Base-by-base conservation (phyloP, 495 filamentous ascomycete species). In the Aspergillus steynii region DNA sequence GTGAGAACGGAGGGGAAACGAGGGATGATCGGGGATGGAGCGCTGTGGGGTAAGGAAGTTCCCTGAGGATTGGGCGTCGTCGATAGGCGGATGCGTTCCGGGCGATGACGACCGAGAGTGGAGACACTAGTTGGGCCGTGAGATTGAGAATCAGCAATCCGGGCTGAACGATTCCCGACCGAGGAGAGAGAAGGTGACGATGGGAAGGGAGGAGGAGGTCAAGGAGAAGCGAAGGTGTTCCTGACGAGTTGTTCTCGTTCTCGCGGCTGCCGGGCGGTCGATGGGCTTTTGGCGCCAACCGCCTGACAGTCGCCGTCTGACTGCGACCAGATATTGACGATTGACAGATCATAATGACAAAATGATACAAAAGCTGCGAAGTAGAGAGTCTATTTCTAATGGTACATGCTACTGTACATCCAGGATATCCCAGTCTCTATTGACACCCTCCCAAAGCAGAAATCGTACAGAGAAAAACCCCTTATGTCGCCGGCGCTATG, bases 401-500 rank as follows among this genome's bases (percentile, higher is more conserved):
- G 37, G 25, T 46, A 46, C 37, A 29, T 15, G 12, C 8, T 14
- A 56, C 25, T 45, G 53, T 61, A 61, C 47, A 62, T 62, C 58
- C 48, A 63, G 31, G 31, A 48, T 60, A 46, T 37, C 42, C 56
- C 56, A 49, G 42, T 53, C 55, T 55, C 48, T 59, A 55, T 61
- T 47, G 42, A 58, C 53, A 59, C 31, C 55, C 47, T 53, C 15
- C 37, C 45, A 50, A 60, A n/a, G 37, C 52, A 57, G 29, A 47
- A 62, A 60, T 37, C 25, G 53, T 46, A 59, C 55, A 58, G 46
- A 64, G 37, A 12, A 42, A 12, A 58, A 50, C 50, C 67, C 67
- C 67, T 61, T 59, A 73, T 70, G 70, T 77, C 77, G 73, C 77
- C 76, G 68, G 68, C 78, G 78, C 79, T 81, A 80, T 80, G 74